These are phyloP conservation scores for Hypoxylon sp. DNA, from an alignment of 2,329 filamentous ascomycete species.

Conservation along the genomic window DNA sequence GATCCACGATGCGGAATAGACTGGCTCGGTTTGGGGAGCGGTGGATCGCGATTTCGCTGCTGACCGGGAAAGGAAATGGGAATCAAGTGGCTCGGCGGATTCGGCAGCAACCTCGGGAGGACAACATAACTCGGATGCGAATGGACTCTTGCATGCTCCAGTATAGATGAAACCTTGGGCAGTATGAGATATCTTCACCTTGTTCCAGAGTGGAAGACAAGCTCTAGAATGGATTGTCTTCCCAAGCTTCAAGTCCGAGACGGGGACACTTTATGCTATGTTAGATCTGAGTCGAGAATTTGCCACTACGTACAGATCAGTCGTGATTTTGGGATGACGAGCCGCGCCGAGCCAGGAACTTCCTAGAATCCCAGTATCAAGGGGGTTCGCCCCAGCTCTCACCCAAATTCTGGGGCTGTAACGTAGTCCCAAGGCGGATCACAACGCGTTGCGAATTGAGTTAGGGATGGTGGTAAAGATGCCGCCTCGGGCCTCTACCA, in stretches of 20 bases:
- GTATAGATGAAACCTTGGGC: slow-evolving; percentile 41
- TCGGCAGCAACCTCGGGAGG: slow-evolving; percentile 45
- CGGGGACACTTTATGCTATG: slow-evolving; percentile 47
- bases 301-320: slow-evolving; percentile 41
- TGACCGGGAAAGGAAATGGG: slow-evolving; percentile 43
- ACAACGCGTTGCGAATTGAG: slow-evolving; percentile 34
- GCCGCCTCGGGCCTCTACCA: slow-evolving; percentile 46
- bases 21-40: slow-evolving; percentile 45
- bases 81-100: slow-evolving; percentile 45
- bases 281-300: slow-evolving; percentile 38
- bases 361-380: slow-evolving; percentile 39
- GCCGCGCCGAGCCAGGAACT: slow-evolving; percentile 44
- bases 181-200: slow-evolving; percentile 43
- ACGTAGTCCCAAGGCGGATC: slow-evolving; percentile 42
- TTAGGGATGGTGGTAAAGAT: slow-evolving; percentile 37
- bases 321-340: slow-evolving; percentile 36
- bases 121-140: slow-evolving; percentile 45
- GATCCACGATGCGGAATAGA: slow-evolving; percentile 44
- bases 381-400: slow-evolving; percentile 47
- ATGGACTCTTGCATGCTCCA: slow-evolving; percentile 46
- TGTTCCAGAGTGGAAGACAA: slow-evolving; percentile 33
- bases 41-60: slow-evolving; percentile 42
- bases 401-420: slow-evolving; percentile 45
- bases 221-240: slow-evolving; percentile 30
- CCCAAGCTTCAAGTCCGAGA: slow-evolving; percentile 36